Base-by-base conservation (phyloP, 257 asterid genomes). In the Lavandula angustifolia region DNA sequence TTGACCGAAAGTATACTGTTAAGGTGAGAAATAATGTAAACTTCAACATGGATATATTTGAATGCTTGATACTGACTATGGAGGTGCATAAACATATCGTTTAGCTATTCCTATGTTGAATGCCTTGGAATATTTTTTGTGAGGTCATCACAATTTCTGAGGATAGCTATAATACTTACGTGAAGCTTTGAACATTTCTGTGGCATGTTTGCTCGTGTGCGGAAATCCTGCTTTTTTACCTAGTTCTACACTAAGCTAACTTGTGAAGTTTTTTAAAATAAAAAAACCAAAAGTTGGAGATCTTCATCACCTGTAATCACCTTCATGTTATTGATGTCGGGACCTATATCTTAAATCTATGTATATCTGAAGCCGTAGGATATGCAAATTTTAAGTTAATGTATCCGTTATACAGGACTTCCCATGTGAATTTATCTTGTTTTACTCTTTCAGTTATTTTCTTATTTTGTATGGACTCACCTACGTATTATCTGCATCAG, bases 1-100 rank as follows among this genome's bases (percentile, higher is more conserved):
- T 92, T 68, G 99, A 92, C 84, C 80, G 62, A 62, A 89, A 85
- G 77, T 92, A 85, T 54, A 92, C 96, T 16, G 98, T 89, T 72
- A 92, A 92, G 97, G 98, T 92, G 77, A 72, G 76, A 61, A 62
- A 62, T 12, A 1, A 4, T 31, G 31, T 44, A 44, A 14, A 71
- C 57, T 60, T 9, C 34, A 52, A 62, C 35, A 31, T 32, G 37
- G 51, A 13, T 71, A 62, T 17, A 29, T 57, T 53, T 43, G 78
- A 42, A 56, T 50, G 42, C 52, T 58, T 13, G 71, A 37, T 49
- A 10, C 46, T 63, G 64, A 48, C 42, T 61, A 68, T 52, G 51
- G 42, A 16, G 22, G 12, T 67, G 11, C 62, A 46, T 54, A 12
- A 61, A 46, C 35, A 48, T 48, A 22, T 12, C 57, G 4, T 43